phyloP scores from a whole-genome alignment of 306 rosid species.

The Pyrus betulifolia region DNA sequence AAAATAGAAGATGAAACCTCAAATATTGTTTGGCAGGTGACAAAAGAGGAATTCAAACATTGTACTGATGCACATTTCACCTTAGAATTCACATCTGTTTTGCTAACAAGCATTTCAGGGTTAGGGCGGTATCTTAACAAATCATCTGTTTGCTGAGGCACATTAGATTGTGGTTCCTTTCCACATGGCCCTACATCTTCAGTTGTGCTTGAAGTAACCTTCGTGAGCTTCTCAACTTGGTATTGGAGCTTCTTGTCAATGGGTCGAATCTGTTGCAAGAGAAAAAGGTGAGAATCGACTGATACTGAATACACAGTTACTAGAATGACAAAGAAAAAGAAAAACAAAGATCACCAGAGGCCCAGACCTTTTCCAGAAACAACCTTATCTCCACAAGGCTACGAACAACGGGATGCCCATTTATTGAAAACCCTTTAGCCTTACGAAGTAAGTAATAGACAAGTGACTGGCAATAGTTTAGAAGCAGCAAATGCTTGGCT shows the following conservation, averaged over 20 bases:
- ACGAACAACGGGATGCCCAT: constrained; percentile 65
- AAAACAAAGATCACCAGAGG: constrained; percentile 9
- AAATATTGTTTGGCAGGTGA: background rate
- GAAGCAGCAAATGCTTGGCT: constrained; percentile 72
- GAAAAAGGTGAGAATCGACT: constrained; percentile 10
- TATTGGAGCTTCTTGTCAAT: constrained; percentile 85
- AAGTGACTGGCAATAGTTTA: constrained; percentile 76
- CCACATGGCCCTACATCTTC: constrained; percentile 26
- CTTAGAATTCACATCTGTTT: constrained; percentile 29
- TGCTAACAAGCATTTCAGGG: constrained; percentile 66
- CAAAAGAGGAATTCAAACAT: background rate
- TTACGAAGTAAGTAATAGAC: constrained; percentile 74
- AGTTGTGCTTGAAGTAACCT: constrained; percentile 32
- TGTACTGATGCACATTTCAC: constrained; percentile 24
- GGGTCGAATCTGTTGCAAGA: constrained; percentile 58
- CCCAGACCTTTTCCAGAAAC: constrained; percentile 85
- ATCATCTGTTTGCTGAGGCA: constrained; percentile 40
- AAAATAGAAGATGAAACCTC: background rate
- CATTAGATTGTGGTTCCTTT: constrained; percentile 36
- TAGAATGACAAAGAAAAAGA: background rate
- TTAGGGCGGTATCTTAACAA: constrained; percentile 69
- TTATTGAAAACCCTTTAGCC: constrained; percentile 64
- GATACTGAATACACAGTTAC: background rate
- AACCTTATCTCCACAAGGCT: constrained; percentile 76
- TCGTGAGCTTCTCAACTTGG: constrained; percentile 76